Percentiles rank a stretch among this genome's conserved stretches.
Evolutionary conservation across 2,329 filamentous ascomycete species (phyloP).

Genomic region (Monosporascus sp.): DNA sequence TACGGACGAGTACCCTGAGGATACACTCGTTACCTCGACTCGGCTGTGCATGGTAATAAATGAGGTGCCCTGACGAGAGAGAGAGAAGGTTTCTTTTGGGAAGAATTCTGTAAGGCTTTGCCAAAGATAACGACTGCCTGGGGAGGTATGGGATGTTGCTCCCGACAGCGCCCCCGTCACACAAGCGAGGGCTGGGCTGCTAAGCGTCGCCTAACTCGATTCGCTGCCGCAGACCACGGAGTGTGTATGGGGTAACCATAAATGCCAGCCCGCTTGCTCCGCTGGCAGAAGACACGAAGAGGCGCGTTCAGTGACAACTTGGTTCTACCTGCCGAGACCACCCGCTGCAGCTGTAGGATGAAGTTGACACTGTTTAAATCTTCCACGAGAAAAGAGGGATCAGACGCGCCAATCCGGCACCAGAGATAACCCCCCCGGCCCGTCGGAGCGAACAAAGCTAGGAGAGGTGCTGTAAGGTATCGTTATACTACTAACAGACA

Average conservation of each 20-base stretch:
- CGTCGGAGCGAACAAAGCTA: too few species aligned
- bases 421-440: too few species aligned
- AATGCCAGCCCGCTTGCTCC: background rate
- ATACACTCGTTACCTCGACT: constrained; percentile 12
- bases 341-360: too few species aligned
- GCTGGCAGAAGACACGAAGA: too few species aligned
- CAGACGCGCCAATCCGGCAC: too few species aligned
- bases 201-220: background rate
- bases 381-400: too few species aligned
- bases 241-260: background rate
- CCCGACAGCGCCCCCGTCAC: background rate
- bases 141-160: background rate
- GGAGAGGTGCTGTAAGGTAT: too few species aligned
- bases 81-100: background rate
- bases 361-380: too few species aligned
- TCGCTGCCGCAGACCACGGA: background rate
- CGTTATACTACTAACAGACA: too few species aligned
- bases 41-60: background rate
- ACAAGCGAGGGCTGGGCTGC: background rate
- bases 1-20: constrained; percentile 13
- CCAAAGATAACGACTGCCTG: background rate
- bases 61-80: background rate
- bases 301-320: too few species aligned
- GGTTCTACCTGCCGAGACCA: too few species aligned
- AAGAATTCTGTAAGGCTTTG: background rate